phyloP scores from a whole-genome alignment of 2,329 filamentous ascomycete species.

The Cladosporium sp. region DNA sequence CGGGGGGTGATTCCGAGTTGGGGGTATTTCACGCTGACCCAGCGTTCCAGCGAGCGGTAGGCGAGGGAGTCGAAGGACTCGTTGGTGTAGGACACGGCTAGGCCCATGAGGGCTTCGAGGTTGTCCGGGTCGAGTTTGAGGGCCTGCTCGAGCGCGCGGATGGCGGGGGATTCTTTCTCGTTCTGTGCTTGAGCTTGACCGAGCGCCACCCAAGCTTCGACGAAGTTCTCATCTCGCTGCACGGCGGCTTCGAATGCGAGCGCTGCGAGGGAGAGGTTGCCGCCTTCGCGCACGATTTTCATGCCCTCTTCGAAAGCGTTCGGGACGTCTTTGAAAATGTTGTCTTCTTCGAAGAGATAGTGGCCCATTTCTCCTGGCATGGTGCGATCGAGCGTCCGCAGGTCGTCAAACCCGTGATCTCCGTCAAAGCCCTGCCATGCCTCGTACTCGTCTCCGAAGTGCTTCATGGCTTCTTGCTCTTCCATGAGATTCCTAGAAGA shows the following conservation, averaged over 20 bases:
- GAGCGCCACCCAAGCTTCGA: conserved; percentile 90
- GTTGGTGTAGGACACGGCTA: conserved; percentile 97
- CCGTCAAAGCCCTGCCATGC: conserved; percentile 77
- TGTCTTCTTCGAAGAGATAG: conserved; percentile 94
- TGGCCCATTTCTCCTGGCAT: conserved; percentile 64
- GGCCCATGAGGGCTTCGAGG: conserved; percentile 84
- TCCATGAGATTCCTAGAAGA: conserved; percentile 62
- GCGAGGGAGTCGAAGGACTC: conserved; percentile 97
- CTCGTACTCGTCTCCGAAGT: conserved; percentile 71
- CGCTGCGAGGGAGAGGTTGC: conserved; percentile 88
- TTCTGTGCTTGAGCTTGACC: conserved; percentile 95
- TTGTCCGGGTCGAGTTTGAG: conserved; percentile 84
- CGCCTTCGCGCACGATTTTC: conserved; percentile 87
- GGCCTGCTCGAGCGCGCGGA: conserved; percentile 87
- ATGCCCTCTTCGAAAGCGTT: conserved; percentile 93
- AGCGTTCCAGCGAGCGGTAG: conserved; percentile 92
- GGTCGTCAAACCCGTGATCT: conserved; percentile 58
- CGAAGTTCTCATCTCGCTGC: conserved; percentile 80
- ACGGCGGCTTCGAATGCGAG: conserved; percentile 94
- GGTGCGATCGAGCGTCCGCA: conserved; percentile 55
- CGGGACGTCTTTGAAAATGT: conserved; percentile 73
- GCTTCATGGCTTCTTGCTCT: conserved; percentile 58
- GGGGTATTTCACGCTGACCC: conserved; percentile 94
- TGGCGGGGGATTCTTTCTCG: conserved; percentile 95
- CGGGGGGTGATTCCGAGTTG: conserved; percentile 69